A percentile compares a stretch with the other conserved stretches of the same genome.
Evolutionary conservation across 1,284 basidiomycete genomes (phyloP).

Genomic region (Leccinum pachyderme): DNA sequence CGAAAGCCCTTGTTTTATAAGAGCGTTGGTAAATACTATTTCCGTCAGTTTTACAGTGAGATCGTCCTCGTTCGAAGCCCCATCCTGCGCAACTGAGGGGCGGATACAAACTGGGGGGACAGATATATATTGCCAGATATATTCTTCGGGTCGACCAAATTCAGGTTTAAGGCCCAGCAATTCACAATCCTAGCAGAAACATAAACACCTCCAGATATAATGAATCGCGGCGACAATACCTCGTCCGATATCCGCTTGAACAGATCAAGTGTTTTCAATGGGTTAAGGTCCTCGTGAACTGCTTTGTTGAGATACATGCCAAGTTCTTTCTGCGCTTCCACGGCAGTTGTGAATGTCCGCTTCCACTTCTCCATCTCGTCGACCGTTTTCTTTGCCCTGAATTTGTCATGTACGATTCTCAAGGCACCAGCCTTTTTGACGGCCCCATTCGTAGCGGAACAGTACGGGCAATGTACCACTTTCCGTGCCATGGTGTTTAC

Average conservation of each 20-base stretch:
- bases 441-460: slow-evolving; percentile 89
- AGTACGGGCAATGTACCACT: slow-evolving; percentile 90
- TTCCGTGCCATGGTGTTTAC: slow-evolving; percentile 90
- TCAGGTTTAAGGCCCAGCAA: slow-evolving; percentile 88
- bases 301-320: slow-evolving; percentile 86
- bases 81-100: slow-evolving; percentile 96
- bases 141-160: slow-evolving; percentile 93
- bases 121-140: slow-evolving; percentile 99
- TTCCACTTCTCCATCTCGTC: slow-evolving; percentile 90
- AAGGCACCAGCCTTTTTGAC: slow-evolving; percentile 96
- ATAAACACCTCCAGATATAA: slow-evolving; percentile 1
- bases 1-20: slow-evolving; percentile 88
- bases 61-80: slow-evolving; percentile 97
- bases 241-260: slow-evolving; percentile 94
- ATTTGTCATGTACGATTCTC: slow-evolving; percentile 98
- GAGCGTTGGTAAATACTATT: slow-evolving; percentile 92
- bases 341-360: slow-evolving; percentile 77
- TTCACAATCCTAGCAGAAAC: slow-evolving; percentile 77
- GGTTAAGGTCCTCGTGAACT: slow-evolving; percentile 91
- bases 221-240: slow-evolving; percentile 39
- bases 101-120: slow-evolving; percentile 98
- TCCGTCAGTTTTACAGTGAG: slow-evolving; percentile 97
- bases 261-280: slow-evolving; percentile 89
- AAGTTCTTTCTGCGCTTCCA: slow-evolving; percentile 87
- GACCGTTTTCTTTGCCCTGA: slow-evolving; percentile 90